Evolutionary conservation across 2,329 filamentous ascomycete genomes (phyloP).

Genomic region (Monosporascus sp.): DNA sequence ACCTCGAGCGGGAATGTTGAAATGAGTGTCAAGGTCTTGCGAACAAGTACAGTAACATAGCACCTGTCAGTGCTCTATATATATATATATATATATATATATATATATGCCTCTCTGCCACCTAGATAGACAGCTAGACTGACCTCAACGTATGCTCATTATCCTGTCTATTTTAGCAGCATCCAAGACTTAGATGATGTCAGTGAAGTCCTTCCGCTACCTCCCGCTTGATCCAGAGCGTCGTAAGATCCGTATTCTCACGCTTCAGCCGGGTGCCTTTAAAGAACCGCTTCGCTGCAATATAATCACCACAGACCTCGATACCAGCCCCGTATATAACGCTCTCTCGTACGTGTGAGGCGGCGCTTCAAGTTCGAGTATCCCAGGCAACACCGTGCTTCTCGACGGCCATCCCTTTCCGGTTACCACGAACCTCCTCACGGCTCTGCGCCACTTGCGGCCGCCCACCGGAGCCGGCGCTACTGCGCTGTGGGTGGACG

Average conservation of each 20-base stretch:
- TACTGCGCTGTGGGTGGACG: constrained; percentile 12
- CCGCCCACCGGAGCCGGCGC: background rate
- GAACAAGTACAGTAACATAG: too few relatives aligned
- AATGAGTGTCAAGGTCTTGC: too few relatives aligned
- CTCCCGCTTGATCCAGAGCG: constrained; percentile 2
- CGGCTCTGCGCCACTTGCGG: constrained; percentile 5
- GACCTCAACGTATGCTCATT: too few relatives aligned
- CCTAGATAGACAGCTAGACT: too few relatives aligned
- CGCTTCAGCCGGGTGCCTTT: background rate
- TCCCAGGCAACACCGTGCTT: constrained; percentile 1
- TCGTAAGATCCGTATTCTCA: constrained; percentile 2
- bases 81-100: too few relatives aligned
- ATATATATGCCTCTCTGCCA: too few relatives aligned
- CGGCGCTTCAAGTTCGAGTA: background rate
- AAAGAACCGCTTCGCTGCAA: constrained; percentile 1
- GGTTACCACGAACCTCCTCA: constrained; percentile 6
- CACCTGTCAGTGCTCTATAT: too few relatives aligned
- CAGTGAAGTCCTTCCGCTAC: background rate
- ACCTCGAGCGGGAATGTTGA: too few relatives aligned
- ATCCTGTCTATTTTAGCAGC: too few relatives aligned
- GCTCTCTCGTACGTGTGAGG: constrained; percentile 17
- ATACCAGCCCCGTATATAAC: constrained; percentile 3
- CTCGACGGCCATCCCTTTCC: constrained; percentile 5
- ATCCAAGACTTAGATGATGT: too few relatives aligned
- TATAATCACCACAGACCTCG: background rate